Percentiles rank a stretch among this genome's conserved stretches.
Conservation (phyloP, 352 stramenopile species). For the Phytophthora aleatoria region DNA sequence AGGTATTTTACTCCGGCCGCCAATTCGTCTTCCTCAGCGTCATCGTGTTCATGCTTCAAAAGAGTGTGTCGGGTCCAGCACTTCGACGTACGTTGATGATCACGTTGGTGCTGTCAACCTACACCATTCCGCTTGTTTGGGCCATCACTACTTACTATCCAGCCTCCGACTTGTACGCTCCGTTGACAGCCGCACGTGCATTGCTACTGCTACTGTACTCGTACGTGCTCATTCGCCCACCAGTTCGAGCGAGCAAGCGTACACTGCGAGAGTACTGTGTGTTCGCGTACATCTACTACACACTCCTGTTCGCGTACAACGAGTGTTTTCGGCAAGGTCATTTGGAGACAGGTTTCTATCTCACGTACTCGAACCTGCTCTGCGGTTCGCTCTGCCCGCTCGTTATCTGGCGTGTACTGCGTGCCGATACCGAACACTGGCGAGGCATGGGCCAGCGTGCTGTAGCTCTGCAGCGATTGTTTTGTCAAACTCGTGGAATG, state of each 20-base stretch:
- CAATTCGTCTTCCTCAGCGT: slow-evolving; percentile 69
- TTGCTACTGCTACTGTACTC: slow-evolving; percentile 53
- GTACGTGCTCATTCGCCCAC: slow-evolving; percentile 55
- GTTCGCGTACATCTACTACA: slow-evolving; percentile 60
- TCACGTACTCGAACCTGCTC: slow-evolving; percentile 65
- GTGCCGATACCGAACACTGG: slow-evolving; percentile 67
- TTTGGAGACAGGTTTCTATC: slow-evolving; percentile 58
- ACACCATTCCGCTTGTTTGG: slow-evolving; percentile 54
- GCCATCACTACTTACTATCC: slow-evolving; percentile 41
- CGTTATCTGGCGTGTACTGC: slow-evolving; percentile 65
- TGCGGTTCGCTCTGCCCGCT: slow-evolving; percentile 59
- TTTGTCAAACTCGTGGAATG: slow-evolving; percentile 51
- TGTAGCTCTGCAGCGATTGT: slow-evolving; percentile 46
- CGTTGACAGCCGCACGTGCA: slow-evolving; percentile 39
- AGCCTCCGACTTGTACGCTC: slow-evolving; percentile 39
- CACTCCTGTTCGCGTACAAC: slow-evolving; percentile 56
- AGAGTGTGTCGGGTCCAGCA: slow-evolving; percentile 53
- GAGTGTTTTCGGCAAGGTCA: slow-evolving; percentile 54
- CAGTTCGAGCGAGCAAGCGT: slow-evolving; percentile 50
- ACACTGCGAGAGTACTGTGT: slow-evolving; percentile 58
- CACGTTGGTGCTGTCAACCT: slow-evolving; percentile 49
- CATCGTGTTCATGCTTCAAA: slow-evolving; percentile 71
- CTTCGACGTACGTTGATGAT: slow-evolving; percentile 49
- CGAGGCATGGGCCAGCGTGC: slow-evolving; percentile 55
- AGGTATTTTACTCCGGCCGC: slow-evolving; percentile 62